Conservation (phyloP, 768 basidiomycete species). For the Russula vinacea region DNA sequence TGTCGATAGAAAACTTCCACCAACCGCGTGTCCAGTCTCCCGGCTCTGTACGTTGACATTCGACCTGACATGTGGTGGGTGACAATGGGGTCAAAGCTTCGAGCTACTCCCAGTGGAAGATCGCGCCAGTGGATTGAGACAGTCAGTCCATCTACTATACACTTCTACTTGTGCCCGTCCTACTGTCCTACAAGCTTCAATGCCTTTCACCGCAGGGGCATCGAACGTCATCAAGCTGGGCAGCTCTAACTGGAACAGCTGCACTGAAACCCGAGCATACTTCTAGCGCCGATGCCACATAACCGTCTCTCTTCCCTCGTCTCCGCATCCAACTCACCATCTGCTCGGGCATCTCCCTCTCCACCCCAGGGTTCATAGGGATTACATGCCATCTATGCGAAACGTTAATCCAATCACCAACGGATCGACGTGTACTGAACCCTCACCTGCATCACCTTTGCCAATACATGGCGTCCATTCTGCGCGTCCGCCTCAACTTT, state of each 20-base stretch:
- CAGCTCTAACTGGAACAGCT: slow-evolving; percentile 75
- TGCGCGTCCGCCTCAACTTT: slow-evolving; percentile 64
- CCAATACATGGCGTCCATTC: slow-evolving; percentile 63
- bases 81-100: too few relatives aligned
- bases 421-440: neutral
- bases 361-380: slow-evolving; percentile 90
- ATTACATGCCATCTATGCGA: slow-evolving; percentile 70
- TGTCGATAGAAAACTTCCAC: too few relatives aligned
- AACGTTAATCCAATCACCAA: slow-evolving; percentile 4
- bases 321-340: slow-evolving; percentile 53
- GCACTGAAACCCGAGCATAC: slow-evolving; percentile 87
- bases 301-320: slow-evolving; percentile 66
- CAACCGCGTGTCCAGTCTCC: too few relatives aligned
- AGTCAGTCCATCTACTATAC: neutral
- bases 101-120: neutral
- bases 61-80: too few relatives aligned
- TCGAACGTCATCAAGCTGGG: neutral
- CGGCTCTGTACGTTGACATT: too few relatives aligned
- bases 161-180: neutral
- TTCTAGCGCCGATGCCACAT: slow-evolving; percentile 73
- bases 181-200: neutral
- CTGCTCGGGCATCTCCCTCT: slow-evolving; percentile 49
- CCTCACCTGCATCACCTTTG: slow-evolving; percentile 78
- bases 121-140: too few relatives aligned
- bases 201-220: neutral